Evolutionary conservation across 495 filamentous ascomycete genomes (phyloP), one percentile per base, ranked within the genome.

Genomic region (Neurospora sp.): DNA sequence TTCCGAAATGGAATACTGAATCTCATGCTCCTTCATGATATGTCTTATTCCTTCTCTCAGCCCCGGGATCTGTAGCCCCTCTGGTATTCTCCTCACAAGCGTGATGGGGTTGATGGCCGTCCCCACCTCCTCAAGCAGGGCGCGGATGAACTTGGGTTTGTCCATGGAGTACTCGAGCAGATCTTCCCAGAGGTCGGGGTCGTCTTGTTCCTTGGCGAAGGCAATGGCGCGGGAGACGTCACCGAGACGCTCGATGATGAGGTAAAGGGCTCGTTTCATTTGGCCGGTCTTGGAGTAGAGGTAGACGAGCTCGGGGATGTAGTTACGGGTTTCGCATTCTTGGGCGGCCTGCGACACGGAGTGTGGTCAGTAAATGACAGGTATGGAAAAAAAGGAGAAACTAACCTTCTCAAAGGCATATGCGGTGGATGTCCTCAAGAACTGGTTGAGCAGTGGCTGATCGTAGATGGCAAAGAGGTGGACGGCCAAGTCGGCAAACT

Each of bases 121-220:
- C 14, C 96, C 96, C 6, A 96, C 94, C 81, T 98, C 93, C 74
- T 97, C 93, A 3, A 99, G 88, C 8, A 99, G 84, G 3, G 92
- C 96, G 20, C 93, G 90, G 72, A 99, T 97, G 83, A 99, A 99
- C 16, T 87, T 87, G 0, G 96, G 96, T 75, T 97, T 97, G 80
- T 97, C 93, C 96, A 99, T 98, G 31, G 89, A 91, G 83, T 98
- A 98, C 73, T 94, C 88, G 27, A 99, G 89, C 10, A 99, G 86
- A 76, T 99, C 96, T 74, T 97, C 91, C 96, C 96, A 99, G 0
- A 99, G 86, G 75, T 95, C 92, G 0, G 89, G 88, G 73, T 98
- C 95, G 72, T 94, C 88, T 79, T 97, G 94, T 68, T 93, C 90
- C 80, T 97, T 97, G 69, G 94, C 94, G 74, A 98, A 99, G 8